Conservation (phyloP, 2,329 filamentous ascomycete species). For the Chaetoscypha palmicola region DNA sequence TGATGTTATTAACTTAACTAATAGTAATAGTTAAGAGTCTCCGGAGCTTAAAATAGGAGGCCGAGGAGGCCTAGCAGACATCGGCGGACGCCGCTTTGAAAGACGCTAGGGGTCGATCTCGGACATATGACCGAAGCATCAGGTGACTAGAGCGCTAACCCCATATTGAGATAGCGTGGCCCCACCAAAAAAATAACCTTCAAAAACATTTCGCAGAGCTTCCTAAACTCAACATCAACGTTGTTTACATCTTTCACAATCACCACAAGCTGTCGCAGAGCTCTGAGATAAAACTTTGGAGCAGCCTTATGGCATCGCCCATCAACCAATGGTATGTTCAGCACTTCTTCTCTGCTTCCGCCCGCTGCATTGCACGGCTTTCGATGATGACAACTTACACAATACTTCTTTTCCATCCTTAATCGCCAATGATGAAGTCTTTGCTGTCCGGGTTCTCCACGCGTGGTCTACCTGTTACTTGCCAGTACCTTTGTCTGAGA, state of each 20-base stretch:
- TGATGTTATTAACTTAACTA: no score
- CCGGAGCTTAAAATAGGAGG: no score
- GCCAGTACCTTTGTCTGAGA: constrained; percentile 83
- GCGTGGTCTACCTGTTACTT: constrained; percentile 69
- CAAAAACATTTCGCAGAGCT: background rate
- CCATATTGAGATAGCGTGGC: no score
- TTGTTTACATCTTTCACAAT: constrained; percentile 1
- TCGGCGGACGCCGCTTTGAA: no score
- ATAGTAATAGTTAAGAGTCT: no score
- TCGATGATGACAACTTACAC: constrained; percentile 60
- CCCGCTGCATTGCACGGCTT: no score
- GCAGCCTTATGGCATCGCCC: constrained; percentile 5
- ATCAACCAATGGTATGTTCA: constrained; percentile 14
- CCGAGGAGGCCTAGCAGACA: no score
- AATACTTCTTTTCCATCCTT: constrained; percentile 80
- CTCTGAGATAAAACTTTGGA: background rate
- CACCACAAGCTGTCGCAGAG: background rate
- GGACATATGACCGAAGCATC: no score
- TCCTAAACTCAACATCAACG: background rate
- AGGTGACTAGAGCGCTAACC: no score
- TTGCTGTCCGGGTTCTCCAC: constrained; percentile 56
- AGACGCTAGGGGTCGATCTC: no score
- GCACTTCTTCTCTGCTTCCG: background rate
- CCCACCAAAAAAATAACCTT: constrained; percentile 2
- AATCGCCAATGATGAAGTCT: constrained; percentile 81